A percentile compares a stretch with the other conserved stretches of the same genome.
Evolutionary conservation across 352 stramenopile genomes (phyloP).

Genomic region (Phytophthora quininea): DNA sequence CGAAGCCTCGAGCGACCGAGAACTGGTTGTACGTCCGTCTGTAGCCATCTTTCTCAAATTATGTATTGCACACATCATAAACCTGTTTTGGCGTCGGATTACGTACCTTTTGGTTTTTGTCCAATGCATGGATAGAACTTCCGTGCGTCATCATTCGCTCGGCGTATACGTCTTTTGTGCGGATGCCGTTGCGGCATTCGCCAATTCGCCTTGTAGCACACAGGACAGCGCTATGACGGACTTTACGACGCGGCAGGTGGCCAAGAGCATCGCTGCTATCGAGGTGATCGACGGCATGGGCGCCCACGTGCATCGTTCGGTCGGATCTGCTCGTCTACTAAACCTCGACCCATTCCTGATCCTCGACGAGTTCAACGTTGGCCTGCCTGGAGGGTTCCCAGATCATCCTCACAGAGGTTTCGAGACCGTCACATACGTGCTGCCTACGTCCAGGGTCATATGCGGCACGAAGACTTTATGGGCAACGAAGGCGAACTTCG

Average conservation of each 20-base stretch:
- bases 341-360: constrained; percentile 54
- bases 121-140: too few species aligned
- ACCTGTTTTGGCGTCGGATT: constrained; percentile 1
- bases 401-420: constrained; percentile 92
- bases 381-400: constrained; percentile 77
- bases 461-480: constrained; percentile 87
- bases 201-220: constrained; percentile 8
- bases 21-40: constrained; percentile 36
- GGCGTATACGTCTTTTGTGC: background rate
- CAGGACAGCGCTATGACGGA: constrained; percentile 8
- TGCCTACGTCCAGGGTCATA: constrained; percentile 66
- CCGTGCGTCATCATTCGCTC: constrained; percentile 6
- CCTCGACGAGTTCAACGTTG: constrained; percentile 51
- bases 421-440: constrained; percentile 90
- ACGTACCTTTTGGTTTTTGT: background rate
- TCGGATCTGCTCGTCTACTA: constrained; percentile 43
- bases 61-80: background rate
- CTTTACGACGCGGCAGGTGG: constrained; percentile 38
- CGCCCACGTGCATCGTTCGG: constrained; percentile 48
- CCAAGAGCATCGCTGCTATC: constrained; percentile 45
- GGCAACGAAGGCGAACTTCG: constrained; percentile 54
- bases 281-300: constrained; percentile 52
- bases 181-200: background rate
- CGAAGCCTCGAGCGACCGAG: constrained; percentile 7
- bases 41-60: constrained; percentile 15